Conservation (phyloP, 169 alveolate species). For the Plasmodium sp. region DNA sequence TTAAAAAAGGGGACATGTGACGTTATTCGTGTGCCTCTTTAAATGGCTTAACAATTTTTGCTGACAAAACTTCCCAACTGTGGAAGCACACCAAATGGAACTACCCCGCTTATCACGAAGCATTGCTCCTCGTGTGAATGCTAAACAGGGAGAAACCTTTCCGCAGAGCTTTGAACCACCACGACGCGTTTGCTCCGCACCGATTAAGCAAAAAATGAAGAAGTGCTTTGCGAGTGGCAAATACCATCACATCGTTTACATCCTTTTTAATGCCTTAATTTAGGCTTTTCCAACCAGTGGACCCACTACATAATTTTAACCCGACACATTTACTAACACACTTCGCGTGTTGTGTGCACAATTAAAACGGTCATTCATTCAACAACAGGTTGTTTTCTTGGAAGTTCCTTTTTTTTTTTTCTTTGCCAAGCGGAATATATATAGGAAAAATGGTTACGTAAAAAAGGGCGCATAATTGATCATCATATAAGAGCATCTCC, state of each 20-base stretch:
- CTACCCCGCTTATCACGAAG: neutral
- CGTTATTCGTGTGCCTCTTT: neutral
- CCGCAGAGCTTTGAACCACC: neutral
- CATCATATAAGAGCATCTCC: neutral
- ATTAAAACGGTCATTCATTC: neutral
- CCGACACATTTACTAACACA: neutral
- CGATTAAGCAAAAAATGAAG: neutral
- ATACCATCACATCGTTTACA: neutral
- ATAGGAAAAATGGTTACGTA: neutral
- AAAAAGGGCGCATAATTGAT: neutral
- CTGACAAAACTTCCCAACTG: neutral
- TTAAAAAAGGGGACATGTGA: neutral
- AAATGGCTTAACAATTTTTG: neutral
- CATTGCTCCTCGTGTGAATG: neutral
- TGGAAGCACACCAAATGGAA: neutral
- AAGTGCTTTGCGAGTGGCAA: neutral
- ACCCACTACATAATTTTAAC: neutral
- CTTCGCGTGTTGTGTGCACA: neutral
- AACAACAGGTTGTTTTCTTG: neutral
- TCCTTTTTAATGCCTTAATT: neutral
- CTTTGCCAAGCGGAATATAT: neutral
- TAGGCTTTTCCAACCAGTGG: neutral
- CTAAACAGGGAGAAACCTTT: neutral
- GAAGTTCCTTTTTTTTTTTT: neutral
- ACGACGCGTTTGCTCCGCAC: neutral